A percentile compares a stretch with the other conserved stretches of the same genome.
These are phyloP conservation scores for Russula lepida DNA, from an alignment of 768 basidiomycete species.

Conservation along the genomic window DNA sequence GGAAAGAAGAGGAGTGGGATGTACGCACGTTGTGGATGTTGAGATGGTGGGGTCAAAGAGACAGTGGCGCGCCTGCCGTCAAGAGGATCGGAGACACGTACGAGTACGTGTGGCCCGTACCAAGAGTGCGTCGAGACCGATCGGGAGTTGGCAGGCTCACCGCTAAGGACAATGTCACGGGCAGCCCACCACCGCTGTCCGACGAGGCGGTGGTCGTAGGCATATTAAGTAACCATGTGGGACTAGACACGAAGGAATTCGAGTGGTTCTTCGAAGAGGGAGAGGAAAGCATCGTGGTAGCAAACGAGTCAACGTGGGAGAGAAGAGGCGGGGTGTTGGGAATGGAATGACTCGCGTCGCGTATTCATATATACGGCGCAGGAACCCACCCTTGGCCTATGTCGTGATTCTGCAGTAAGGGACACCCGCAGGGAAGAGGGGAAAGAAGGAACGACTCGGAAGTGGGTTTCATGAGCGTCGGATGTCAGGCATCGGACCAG, in stretches of 20 bases:
- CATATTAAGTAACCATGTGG: slow-evolving; percentile 15
- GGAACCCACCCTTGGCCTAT: no score
- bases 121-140: slow-evolving; percentile 2
- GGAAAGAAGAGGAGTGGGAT: not conserved
- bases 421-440: no score
- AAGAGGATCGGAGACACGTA: not conserved
- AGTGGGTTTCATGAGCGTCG: no score
- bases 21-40: slow-evolving; percentile 3
- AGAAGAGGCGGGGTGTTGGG: no score
- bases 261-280: slow-evolving; percentile 5
- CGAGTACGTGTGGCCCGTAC: not conserved
- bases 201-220: slow-evolving; percentile 8
- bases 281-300: slow-evolving; percentile 1
- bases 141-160: slow-evolving; percentile 14
- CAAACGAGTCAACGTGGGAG: slow-evolving; percentile 5
- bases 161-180: slow-evolving; percentile 7
- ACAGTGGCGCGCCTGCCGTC: slow-evolving; percentile 18
- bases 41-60: slow-evolving; percentile 1
- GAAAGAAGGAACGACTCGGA: no score
- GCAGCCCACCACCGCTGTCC: not conserved
- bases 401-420: no score
- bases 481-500: no score
- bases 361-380: no score
- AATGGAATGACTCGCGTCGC: no score
- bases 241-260: slow-evolving; percentile 12